Evolutionary conservation across 345 rosid genomes (phyloP).

Genomic region (Syzygium aqueum): DNA sequence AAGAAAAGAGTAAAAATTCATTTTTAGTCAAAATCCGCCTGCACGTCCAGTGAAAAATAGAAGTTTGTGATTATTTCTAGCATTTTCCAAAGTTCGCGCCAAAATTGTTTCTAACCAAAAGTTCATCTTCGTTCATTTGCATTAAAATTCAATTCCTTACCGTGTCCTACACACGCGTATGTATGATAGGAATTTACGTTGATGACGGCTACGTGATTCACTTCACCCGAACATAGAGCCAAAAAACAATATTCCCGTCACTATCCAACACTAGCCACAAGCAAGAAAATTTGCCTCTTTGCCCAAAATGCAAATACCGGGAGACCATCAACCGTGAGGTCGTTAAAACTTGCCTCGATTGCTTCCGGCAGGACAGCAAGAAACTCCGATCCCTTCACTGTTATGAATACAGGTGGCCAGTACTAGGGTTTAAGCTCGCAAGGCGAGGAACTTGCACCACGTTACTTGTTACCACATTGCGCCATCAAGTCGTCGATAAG

Average conservation of each 20-base stretch:
- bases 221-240: not conserved
- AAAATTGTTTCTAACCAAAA: not conserved
- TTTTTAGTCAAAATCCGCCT: not conserved
- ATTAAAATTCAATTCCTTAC: not conserved
- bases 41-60: not conserved
- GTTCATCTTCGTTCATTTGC: not conserved
- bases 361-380: not conserved
- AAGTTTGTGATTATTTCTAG: not conserved
- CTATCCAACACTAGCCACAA: not conserved
- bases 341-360: not conserved
- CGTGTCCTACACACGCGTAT: not conserved
- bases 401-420: not conserved
- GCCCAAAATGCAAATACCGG: not conserved
- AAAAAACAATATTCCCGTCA: not conserved
- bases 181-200: not conserved
- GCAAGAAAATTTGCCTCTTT: not conserved
- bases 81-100: not conserved
- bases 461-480: not conserved
- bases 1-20: not conserved
- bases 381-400: not conserved
- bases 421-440: not conserved
- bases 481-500: not conserved
- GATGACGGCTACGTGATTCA: not conserved
- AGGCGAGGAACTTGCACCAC: not conserved
- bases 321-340: not conserved